Evolutionary conservation across 2,329 filamentous ascomycete genomes (phyloP).

Genomic region (Sporothrix inflata): DNA sequence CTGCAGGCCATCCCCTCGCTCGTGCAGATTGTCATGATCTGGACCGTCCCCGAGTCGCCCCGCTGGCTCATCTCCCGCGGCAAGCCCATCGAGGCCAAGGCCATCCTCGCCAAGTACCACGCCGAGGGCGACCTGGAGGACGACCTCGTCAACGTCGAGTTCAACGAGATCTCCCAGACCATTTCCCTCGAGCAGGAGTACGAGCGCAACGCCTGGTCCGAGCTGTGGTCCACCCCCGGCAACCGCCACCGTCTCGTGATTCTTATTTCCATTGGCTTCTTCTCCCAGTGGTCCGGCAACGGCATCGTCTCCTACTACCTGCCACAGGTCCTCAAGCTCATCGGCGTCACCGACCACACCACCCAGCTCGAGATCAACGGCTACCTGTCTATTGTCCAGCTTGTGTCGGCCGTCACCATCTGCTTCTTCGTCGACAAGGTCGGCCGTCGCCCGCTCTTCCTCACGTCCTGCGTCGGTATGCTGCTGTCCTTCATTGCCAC

Average conservation of each 20-base stretch:
- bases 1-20: constrained; percentile 33
- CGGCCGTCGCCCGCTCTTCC: constrained; percentile 37
- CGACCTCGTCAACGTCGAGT: constrained; percentile 32
- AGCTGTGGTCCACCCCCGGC: constrained; percentile 31
- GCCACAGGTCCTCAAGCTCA: constrained; percentile 29
- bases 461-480: constrained; percentile 36
- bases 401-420: constrained; percentile 35
- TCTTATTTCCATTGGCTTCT: constrained; percentile 31
- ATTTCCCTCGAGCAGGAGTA: constrained; percentile 32
- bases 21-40: constrained; percentile 33
- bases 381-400: constrained; percentile 36
- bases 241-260: constrained; percentile 35
- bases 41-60: constrained; percentile 37
- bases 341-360: constrained; percentile 27
- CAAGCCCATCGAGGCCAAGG: constrained; percentile 28
- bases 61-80: constrained; percentile 39
- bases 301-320: constrained; percentile 34
- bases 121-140: constrained; percentile 31
- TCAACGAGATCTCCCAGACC: constrained; percentile 33
- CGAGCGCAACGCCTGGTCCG: constrained; percentile 28
- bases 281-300: constrained; percentile 34
- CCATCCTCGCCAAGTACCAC: constrained; percentile 32
- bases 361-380: constrained; percentile 37
- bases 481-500: constrained; percentile 36
- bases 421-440: constrained; percentile 38